Base-by-base conservation (phyloP, 352 stramenopile species). In the Phytophthora macrochlamydospora region DNA sequence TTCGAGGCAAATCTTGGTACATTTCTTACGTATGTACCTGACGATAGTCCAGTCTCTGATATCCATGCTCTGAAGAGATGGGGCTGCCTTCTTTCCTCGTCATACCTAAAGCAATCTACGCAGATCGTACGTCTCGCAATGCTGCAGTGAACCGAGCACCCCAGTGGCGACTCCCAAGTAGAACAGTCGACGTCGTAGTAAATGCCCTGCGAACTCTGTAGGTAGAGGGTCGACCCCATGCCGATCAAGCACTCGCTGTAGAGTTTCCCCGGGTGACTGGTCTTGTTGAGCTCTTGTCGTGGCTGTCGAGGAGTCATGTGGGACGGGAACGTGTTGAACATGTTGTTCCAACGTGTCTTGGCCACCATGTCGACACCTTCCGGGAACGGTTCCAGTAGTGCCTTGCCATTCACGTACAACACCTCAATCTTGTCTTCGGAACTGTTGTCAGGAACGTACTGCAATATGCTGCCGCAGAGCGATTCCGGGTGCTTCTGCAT, bases 391-490 rank as follows among this genome's bases (percentile, higher is more conserved):
- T 63, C 61, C 7, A 68, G 18, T 18, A 68, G 42, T 5, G 62
- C 62, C 44, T 69, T 69, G 31, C 62, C 62, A 24, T 64, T 69
- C 32, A 69, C 54, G 13, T 69, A 64, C 28, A 69, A 33, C 62
- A 69, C 64, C 13, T 69, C 54, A 6, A 67, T 28, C 43, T 29
- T 28, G 43, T 49, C 46, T 7, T 58, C 44, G 0, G 44, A 42
- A 7, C 65, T 44, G 9, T 72, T 64, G 6, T 69, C 56, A 0
- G 82, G 79, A 3, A 85, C 5, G 46, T 83, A 91, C 51, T 91
- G 82, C 51, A 79, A 75, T 49, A 91, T 86, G 57, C 73, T 87
- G 12, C 82, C 83, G 33, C 83, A 90, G 1, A 90, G 66, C 7
- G 83, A 86, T 31, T 85, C 73, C 14, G 70, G 69, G 50, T 92